Conservation (phyloP, 371 early-diverging fungal species). For the Rhizopus arrhizus region DNA sequence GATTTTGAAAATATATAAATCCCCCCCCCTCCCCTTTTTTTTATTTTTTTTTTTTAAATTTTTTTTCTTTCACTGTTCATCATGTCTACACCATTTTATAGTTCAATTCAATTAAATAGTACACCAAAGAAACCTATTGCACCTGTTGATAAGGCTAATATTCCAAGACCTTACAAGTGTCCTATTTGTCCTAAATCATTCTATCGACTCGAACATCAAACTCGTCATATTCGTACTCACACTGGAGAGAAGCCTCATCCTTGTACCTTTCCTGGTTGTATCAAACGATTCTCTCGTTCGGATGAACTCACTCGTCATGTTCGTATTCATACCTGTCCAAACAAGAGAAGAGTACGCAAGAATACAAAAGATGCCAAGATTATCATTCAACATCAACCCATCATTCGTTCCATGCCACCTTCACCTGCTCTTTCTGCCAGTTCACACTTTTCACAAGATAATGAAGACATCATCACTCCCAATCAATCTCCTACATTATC, state of each 20-base stretch:
- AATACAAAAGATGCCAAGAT: conserved; percentile 30
- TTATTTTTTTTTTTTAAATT: conserved; percentile 10
- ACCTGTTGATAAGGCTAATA: conserved; percentile 42
- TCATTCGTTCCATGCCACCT: conserved; percentile 42
- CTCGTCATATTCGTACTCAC: conserved; percentile 81
- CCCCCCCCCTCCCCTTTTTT: conserved; percentile 8
- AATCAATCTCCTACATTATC: conserved; percentile 46
- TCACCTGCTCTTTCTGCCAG: conserved; percentile 49
- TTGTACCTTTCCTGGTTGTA: conserved; percentile 71
- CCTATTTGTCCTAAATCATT: conserved; percentile 68
- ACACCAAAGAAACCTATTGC: conserved; percentile 32
- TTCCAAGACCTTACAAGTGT: conserved; percentile 67
- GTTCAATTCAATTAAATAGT: conserved; percentile 39
- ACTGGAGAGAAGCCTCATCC: conserved; percentile 84
- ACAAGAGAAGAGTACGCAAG: conserved; percentile 32
- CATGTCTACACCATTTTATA: not conserved
- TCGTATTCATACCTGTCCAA: conserved; percentile 63
- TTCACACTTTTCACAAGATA: conserved; percentile 32
- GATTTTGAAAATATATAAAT: conserved; percentile 16
- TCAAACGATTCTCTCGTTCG: conserved; percentile 77
- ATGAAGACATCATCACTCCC: conserved; percentile 48
- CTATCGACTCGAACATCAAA: conserved; percentile 70
- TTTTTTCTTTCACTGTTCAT: conserved; percentile 9
- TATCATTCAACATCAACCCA: conserved; percentile 18
- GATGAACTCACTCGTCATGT: conserved; percentile 69